These are phyloP conservation scores for Trametes versicolor DNA, from an alignment of 1,284 basidiomycete genomes.

Conservation along the genomic window DNA sequence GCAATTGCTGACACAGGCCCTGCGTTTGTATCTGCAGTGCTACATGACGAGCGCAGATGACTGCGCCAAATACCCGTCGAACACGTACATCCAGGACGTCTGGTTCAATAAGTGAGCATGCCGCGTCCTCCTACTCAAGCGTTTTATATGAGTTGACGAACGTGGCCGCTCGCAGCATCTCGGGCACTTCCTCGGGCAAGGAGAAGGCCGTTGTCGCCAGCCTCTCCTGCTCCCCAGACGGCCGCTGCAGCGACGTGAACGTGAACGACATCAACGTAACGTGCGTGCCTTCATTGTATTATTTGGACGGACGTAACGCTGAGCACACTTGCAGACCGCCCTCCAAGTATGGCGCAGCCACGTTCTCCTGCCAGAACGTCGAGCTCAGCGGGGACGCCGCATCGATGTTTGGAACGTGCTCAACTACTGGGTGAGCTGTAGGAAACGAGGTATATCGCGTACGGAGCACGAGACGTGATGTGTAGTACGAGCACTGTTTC, in stretches of 20 bases:
- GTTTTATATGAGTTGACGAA: too few species aligned
- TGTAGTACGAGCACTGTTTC: not conserved
- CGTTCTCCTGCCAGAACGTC: constrained; percentile 47
- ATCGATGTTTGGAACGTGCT: constrained; percentile 44
- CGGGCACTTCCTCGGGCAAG: constrained; percentile 62
- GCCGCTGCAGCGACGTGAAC: constrained; percentile 57
- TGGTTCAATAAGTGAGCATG: constrained; percentile 58
- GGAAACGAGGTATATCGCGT: not conserved
- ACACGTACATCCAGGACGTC: constrained; percentile 58
- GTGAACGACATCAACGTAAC: constrained; percentile 55
- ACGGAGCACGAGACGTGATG: too few species aligned
- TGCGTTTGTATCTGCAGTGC: constrained; percentile 41
- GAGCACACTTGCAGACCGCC: constrained; percentile 38
- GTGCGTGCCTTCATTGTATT: too few species aligned
- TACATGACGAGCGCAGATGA: constrained; percentile 45
- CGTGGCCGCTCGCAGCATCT: constrained; percentile 49
- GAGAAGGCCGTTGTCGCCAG: constrained; percentile 60
- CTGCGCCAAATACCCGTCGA: constrained; percentile 48
- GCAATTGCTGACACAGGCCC: not conserved
- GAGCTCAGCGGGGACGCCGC: constrained; percentile 45
- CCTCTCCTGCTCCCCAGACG: constrained; percentile 64
- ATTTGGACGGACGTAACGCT: not conserved
- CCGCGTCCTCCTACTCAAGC: too few species aligned
- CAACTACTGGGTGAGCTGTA: constrained; percentile 33
- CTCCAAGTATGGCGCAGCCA: constrained; percentile 41